Conservation (phyloP, 148 eudicot genomes). For the Fagopyrum esculentum region DNA sequence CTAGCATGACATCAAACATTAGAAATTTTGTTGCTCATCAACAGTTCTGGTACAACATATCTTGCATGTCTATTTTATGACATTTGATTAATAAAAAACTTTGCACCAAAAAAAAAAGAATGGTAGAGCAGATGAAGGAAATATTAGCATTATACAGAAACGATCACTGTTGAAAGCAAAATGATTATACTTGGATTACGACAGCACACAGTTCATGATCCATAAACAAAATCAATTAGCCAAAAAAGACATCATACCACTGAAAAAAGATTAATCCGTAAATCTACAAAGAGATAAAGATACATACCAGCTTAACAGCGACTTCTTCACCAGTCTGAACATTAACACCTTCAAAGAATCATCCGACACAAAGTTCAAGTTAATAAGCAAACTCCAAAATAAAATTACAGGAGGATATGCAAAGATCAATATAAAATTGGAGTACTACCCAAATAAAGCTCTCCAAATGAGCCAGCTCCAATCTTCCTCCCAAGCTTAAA, state of each 20-base stretch:
- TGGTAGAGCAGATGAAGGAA: neutral
- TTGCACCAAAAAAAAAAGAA: neutral
- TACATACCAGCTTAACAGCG: constrained; percentile 74
- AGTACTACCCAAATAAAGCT: constrained; percentile 56
- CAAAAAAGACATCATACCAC: neutral
- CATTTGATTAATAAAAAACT: no score
- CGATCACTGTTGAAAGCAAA: no score
- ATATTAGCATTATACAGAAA: neutral
- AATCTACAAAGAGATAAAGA: neutral
- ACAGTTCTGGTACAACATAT: neutral
- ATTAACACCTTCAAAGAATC: constrained; percentile 45
- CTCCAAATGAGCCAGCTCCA: constrained; percentile 80
- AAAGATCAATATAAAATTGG: neutral
- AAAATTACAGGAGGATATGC: neutral
- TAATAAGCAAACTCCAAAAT: constrained; percentile 1
- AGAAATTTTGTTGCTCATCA: neutral
- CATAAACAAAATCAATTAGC: neutral
- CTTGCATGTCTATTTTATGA: no score
- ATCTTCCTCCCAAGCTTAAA: constrained; percentile 64
- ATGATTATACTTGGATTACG: no score
- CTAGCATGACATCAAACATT: neutral
- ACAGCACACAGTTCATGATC: neutral
- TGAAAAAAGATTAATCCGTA: neutral
- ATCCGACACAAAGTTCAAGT: neutral
- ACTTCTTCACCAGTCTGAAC: constrained; percentile 68